Evolutionary conservation across 2,329 filamentous ascomycete genomes (phyloP).

Genomic region (Nannizzia gypsea): DNA sequence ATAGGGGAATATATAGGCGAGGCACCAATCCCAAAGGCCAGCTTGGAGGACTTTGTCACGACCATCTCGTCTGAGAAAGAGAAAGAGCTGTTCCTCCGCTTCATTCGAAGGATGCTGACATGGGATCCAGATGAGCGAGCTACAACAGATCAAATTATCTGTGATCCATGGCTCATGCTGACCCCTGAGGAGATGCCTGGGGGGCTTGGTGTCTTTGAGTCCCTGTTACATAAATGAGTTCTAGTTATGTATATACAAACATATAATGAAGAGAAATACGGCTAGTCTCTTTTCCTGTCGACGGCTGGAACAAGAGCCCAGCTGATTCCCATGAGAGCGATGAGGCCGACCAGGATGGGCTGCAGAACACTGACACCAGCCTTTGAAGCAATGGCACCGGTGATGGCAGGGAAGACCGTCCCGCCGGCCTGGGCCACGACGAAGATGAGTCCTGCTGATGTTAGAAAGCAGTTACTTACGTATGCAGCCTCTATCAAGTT

Average conservation of each 20-base stretch:
- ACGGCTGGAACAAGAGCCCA: slow-evolving; percentile 33
- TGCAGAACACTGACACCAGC: slow-evolving; percentile 41
- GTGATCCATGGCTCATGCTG: slow-evolving; percentile 16
- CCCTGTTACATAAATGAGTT: too few relatives aligned
- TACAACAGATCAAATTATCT: slow-evolving; percentile 13
- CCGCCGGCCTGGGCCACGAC: slow-evolving; percentile 47
- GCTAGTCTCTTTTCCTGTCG: background rate
- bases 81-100: slow-evolving; percentile 18
- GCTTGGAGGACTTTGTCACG: slow-evolving; percentile 15
- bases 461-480: background rate
- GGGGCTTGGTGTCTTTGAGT: background rate
- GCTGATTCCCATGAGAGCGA: slow-evolving; percentile 36
- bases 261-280: too few relatives aligned
- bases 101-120: slow-evolving; percentile 19
- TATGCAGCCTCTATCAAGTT: background rate
- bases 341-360: slow-evolving; percentile 40
- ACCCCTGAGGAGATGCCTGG: background rate
- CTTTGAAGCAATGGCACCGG: slow-evolving; percentile 39
- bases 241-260: too few relatives aligned
- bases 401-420: slow-evolving; percentile 45
- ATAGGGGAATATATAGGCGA: slow-evolving; percentile 16
- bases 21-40: slow-evolving; percentile 14
- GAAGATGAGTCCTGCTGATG: slow-evolving; percentile 39
- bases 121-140: slow-evolving; percentile 18
- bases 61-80: slow-evolving; percentile 17